Percentiles rank a stretch among this genome's conserved stretches.
Evolutionary conservation across 2,329 filamentous ascomycete genomes (phyloP).

Genomic region (Claviceps cyperi): DNA sequence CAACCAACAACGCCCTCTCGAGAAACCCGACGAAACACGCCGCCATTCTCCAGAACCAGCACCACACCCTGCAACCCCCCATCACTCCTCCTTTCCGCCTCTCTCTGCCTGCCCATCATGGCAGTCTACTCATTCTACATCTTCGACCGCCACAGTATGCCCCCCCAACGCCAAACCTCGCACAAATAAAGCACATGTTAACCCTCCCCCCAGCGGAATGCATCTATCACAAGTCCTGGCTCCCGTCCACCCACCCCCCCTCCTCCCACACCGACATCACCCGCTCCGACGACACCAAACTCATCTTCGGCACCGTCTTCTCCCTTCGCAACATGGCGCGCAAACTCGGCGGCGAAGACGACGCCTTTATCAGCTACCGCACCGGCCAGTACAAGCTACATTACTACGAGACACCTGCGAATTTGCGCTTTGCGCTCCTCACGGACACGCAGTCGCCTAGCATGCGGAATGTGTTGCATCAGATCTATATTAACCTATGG

Average conservation of each 20-base stretch:
- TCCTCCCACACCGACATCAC: constrained; percentile 30
- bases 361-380: constrained; percentile 87
- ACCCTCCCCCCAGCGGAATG: constrained; percentile 59
- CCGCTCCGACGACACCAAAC: constrained; percentile 72
- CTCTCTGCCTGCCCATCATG: constrained; percentile 39
- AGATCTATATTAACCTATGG: constrained; percentile 97
- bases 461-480: constrained; percentile 87
- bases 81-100: not conserved
- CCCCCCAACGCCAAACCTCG: not conserved
- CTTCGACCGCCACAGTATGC: constrained; percentile 90
- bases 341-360: constrained; percentile 85
- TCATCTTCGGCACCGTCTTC: constrained; percentile 95
- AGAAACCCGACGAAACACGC: no score
- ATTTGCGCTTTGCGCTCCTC: constrained; percentile 90
- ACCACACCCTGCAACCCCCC: not conserved
- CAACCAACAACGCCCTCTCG: no score
- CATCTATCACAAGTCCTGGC: constrained; percentile 87
- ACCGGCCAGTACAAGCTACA: constrained; percentile 95
- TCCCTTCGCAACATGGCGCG: constrained; percentile 92
- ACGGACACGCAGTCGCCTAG: constrained; percentile 81
- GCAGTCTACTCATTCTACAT: constrained; percentile 97
- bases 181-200: not conserved
- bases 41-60: not conserved
- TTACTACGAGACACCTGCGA: constrained; percentile 96
- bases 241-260: constrained; percentile 29